Percentiles rank a stretch among this genome's conserved stretches.
Conservation (phyloP, 257 asterid genomes). For the Cinchona pubescens region DNA sequence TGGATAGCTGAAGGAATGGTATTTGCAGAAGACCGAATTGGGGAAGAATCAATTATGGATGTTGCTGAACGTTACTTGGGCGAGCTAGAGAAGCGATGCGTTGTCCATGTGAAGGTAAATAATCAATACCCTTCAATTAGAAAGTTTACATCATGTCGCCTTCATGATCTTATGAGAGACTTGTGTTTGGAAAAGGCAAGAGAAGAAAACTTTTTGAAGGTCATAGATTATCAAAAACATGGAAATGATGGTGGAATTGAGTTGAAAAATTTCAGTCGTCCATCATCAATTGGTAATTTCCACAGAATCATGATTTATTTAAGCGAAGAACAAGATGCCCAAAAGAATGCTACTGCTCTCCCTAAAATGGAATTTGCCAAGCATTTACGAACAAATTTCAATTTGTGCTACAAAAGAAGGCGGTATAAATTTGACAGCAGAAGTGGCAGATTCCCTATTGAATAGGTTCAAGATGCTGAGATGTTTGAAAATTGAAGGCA, state of each 20-base stretch:
- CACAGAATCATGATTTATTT: neutral
- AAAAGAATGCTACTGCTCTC: neutral
- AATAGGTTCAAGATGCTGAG: conserved; percentile 6
- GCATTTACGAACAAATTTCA: neutral
- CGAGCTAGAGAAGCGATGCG: neutral
- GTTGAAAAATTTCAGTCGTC: neutral
- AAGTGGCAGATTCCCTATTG: neutral
- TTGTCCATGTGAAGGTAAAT: neutral
- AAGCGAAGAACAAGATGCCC: neutral
- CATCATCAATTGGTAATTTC: neutral
- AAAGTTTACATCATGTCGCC: neutral
- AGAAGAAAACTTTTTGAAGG: conserved; percentile 2
- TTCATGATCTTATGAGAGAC: conserved; percentile 20
- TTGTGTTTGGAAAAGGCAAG: conserved; percentile 1
- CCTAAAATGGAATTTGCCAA: neutral
- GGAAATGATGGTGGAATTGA: neutral
- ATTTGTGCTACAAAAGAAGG: neutral
- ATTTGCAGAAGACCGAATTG: neutral
- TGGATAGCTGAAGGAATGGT: conserved; percentile 17
- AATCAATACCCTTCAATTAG: neutral
- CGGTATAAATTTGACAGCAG: neutral
- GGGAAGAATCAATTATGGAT: conserved; percentile 5
- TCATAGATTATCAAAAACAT: neutral
- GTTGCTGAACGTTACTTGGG: conserved; percentile 2
- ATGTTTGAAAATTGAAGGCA: neutral